phyloP scores from a whole-genome alignment of 352 stramenopile species.

The Phytophthora pisi region DNA sequence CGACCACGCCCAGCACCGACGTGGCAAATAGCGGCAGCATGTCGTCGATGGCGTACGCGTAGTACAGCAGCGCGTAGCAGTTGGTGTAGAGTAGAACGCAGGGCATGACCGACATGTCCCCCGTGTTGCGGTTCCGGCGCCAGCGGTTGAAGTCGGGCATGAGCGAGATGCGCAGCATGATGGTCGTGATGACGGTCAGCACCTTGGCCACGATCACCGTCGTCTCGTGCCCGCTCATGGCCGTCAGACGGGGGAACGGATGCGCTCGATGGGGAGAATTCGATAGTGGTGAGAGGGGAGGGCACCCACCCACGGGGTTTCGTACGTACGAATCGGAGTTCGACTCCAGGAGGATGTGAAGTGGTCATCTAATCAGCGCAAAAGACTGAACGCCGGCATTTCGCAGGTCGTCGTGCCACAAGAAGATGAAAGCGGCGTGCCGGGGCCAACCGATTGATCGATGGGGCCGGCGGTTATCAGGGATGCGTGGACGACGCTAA shows the following conservation, averaged over 20 bases:
- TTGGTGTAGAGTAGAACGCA: constrained; percentile 31
- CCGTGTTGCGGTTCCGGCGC: constrained; percentile 25
- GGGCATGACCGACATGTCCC: constrained; percentile 31
- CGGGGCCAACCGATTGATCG: constrained; percentile 11
- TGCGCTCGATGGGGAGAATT: constrained; percentile 14
- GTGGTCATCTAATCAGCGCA: constrained; percentile 28
- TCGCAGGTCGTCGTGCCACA: constrained; percentile 28
- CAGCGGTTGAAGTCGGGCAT: constrained; percentile 35
- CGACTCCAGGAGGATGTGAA: constrained; percentile 21
- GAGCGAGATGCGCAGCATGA: constrained; percentile 38
- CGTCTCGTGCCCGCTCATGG: constrained; percentile 16
- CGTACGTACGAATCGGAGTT: neutral
- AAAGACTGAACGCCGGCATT: constrained; percentile 10
- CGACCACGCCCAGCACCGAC: constrained; percentile 20
- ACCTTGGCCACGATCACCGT: constrained; percentile 9
- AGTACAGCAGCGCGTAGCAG: constrained; percentile 32
- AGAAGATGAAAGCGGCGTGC: constrained; percentile 16
- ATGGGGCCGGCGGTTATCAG: constrained; percentile 14
- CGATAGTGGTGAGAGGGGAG: constrained; percentile 8
- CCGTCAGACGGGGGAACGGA: neutral
- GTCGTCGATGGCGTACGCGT: constrained; percentile 23
- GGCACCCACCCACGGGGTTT: neutral
- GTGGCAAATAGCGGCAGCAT: constrained; percentile 28
- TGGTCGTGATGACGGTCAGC: constrained; percentile 34
- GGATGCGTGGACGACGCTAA: neutral